Base-by-base conservation (phyloP, 2,329 filamentous ascomycete genomes). In the Ascosphaera apis region DNA sequence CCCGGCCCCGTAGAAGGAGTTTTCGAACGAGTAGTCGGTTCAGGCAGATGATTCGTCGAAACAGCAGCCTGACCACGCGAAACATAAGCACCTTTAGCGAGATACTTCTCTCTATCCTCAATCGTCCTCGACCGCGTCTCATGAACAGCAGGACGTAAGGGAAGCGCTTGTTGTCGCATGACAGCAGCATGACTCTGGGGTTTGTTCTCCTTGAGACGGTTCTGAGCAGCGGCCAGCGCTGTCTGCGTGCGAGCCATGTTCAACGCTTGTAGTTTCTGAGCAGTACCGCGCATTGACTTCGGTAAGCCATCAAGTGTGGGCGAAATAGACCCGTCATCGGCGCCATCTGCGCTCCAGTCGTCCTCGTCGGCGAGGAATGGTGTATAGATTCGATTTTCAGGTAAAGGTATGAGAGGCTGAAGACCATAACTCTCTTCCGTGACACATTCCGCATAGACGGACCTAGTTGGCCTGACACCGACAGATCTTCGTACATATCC, bases 181-280 rank as follows among this genome's bases (percentile, higher is more conserved):
- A 55, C 54, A 4, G 60, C 60, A 2, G 60, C 60, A 42, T 62
- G 61, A 34, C 56, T 63, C 36, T 56, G 56, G 0, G 52, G 45
- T 27, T 46, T 41, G 6, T 38, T 40, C 28, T 55, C 55, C 38
- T 52, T 47, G n/a, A 52, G 50, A 12, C 54, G 51, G 33, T 55
- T 48, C 21, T 58, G 55, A 13, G 54, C 55, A 30, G 53, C 54
- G n/a, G 45, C 51, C 15, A 59, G 46, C 2, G 56, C 56, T 6
- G 49, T 48, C 40, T 57, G 54, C 3, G 56, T 56, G 25, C 54
- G 46, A 4, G 52, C 49, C 3, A 49, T 39, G 16, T 48, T 48
- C 3, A 49, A 44, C 2, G 46, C 40, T 30, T 51, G 50, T 18
- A 44, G 46, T 33, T 47, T 49, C 17, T 40, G 32, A 3, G 53